A percentile compares a stretch with the other conserved stretches of the same genome.
These are phyloP conservation scores for Kluyveromyces sp. DNA, from an alignment of 1,139 yeast species.

Conservation along the genomic window DNA sequence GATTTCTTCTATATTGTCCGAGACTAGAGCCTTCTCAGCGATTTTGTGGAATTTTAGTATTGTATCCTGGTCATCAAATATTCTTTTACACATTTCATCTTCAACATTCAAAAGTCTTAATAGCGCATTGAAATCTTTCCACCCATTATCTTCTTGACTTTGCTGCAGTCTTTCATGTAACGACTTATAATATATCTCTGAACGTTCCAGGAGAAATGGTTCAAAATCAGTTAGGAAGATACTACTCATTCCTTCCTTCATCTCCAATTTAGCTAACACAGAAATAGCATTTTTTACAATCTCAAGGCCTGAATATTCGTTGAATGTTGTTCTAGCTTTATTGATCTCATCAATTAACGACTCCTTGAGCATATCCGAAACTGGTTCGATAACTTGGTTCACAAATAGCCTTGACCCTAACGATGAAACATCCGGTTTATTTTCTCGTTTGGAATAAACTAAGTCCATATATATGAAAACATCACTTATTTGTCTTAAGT, in stretches of 20 bases:
- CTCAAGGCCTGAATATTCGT: slow-evolving; percentile 9
- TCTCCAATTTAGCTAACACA: slow-evolving; percentile 10
- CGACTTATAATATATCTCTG: slow-evolving; percentile 48
- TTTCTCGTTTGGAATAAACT: slow-evolving; percentile 71
- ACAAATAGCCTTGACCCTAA: slow-evolving; percentile 60
- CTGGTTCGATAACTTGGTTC: slow-evolving; percentile 34
- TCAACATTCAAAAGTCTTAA: slow-evolving; percentile 45
- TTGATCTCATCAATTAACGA: slow-evolving; percentile 17
- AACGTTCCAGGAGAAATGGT: slow-evolving; percentile 48
- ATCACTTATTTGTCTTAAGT: slow-evolving; percentile 78
- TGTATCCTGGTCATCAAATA: slow-evolving; percentile 20
- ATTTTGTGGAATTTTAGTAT: slow-evolving; percentile 15
- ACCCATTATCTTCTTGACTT: slow-evolving; percentile 41
- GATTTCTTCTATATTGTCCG: slow-evolving; percentile 13
- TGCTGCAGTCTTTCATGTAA: slow-evolving; percentile 32
- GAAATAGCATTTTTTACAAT: slow-evolving; percentile 31
- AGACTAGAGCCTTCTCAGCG: slow-evolving; percentile 20
- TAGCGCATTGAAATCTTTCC: slow-evolving; percentile 41
- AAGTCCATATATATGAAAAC: slow-evolving; percentile 80
- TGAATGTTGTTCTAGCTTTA: slow-evolving; percentile 4
- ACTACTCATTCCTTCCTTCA: slow-evolving; percentile 35
- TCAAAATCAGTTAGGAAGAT: slow-evolving; percentile 64
- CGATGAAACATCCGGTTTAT: slow-evolving; percentile 62
- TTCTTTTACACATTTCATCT: slow-evolving; percentile 36
- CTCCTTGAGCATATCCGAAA: slow-evolving; percentile 10